Evolutionary conservation across 2,329 filamentous ascomycete genomes (phyloP).

Genomic region (Penicillium sp.): DNA sequence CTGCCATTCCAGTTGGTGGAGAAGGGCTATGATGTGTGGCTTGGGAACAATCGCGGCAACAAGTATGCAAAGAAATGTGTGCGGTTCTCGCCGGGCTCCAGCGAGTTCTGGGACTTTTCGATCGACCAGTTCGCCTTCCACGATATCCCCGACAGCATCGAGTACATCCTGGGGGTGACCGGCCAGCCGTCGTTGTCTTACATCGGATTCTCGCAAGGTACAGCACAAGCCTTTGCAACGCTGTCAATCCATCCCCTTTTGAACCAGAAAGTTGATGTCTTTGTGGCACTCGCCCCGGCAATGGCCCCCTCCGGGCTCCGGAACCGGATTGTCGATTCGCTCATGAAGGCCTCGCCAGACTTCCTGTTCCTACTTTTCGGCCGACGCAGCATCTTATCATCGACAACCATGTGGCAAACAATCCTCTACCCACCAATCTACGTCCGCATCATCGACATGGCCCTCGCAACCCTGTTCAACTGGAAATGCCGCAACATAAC

Average conservation of each 20-base stretch:
- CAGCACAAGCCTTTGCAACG: slow-evolving; percentile 92
- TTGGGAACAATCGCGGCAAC: slow-evolving; percentile 97
- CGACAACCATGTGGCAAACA: slow-evolving; percentile 95
- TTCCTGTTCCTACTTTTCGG: slow-evolving; percentile 93
- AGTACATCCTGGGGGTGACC: slow-evolving; percentile 85
- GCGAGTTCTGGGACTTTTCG: slow-evolving; percentile 93
- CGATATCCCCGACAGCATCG: slow-evolving; percentile 93
- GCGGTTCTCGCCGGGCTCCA: slow-evolving; percentile 70
- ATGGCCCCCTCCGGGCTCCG: slow-evolving; percentile 93
- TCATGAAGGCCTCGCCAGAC: slow-evolving; percentile 90
- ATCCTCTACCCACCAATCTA: slow-evolving; percentile 95
- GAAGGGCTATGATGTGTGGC: slow-evolving; percentile 92
- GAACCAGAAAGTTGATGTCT: slow-evolving; percentile 92
- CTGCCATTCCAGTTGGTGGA: slow-evolving; percentile 89
- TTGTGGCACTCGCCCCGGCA: slow-evolving; percentile 91
- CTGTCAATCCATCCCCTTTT: slow-evolving; percentile 88
- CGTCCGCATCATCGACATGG: slow-evolving; percentile 80
- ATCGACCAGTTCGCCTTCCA: slow-evolving; percentile 98
- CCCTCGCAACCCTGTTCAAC: slow-evolving; percentile 80
- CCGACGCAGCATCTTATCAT: slow-evolving; percentile 84
- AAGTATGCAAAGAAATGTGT: slow-evolving; percentile 98
- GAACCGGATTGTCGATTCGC: slow-evolving; percentile 86
- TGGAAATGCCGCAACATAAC: slow-evolving; percentile 87
- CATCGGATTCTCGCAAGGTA: slow-evolving; percentile 95
- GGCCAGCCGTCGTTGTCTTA: slow-evolving; percentile 84